These are phyloP conservation scores for Clarireedia homoeocarpa DNA, from an alignment of 2,329 filamentous ascomycete genomes.

Conservation along the genomic window DNA sequence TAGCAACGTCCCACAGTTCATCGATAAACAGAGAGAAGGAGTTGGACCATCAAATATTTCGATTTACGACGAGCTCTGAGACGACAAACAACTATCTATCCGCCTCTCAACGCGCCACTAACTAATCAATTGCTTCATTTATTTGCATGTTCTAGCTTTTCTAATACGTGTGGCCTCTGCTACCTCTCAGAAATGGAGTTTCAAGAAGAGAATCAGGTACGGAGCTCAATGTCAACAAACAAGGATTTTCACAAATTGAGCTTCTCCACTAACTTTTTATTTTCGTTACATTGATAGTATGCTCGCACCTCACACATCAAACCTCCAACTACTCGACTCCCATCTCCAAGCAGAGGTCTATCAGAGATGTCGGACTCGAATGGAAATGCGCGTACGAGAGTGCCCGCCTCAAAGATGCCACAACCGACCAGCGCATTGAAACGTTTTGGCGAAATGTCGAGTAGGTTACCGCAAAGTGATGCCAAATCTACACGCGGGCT, in stretches of 20 bases:
- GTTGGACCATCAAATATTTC: neutral
- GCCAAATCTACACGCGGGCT: neutral
- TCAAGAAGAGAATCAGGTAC: conserved; percentile 24
- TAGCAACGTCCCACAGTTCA: conserved; percentile 1
- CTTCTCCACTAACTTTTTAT: conserved; percentile 6
- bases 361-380: conserved; percentile 54
- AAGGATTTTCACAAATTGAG: neutral
- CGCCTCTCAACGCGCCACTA: neutral
- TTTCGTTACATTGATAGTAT: conserved; percentile 13
- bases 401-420: conserved; percentile 33
- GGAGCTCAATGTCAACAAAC: conserved; percentile 2
- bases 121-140: neutral
- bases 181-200: conserved; percentile 22
- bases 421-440: conserved; percentile 38
- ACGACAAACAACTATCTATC: neutral
- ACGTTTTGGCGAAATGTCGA: conserved; percentile 32
- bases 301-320: conserved; percentile 24
- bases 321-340: conserved; percentile 20
- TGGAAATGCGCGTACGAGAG: conserved; percentile 45
- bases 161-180: conserved; percentile 19
- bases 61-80: neutral
- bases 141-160: conserved; percentile 19
- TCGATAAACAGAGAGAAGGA: conserved; percentile 2
- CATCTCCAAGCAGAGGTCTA: conserved; percentile 33
- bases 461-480: conserved; percentile 11